Conservation (phyloP, 805 yeast genomes). For the Wickerhamiella azyma region DNA sequence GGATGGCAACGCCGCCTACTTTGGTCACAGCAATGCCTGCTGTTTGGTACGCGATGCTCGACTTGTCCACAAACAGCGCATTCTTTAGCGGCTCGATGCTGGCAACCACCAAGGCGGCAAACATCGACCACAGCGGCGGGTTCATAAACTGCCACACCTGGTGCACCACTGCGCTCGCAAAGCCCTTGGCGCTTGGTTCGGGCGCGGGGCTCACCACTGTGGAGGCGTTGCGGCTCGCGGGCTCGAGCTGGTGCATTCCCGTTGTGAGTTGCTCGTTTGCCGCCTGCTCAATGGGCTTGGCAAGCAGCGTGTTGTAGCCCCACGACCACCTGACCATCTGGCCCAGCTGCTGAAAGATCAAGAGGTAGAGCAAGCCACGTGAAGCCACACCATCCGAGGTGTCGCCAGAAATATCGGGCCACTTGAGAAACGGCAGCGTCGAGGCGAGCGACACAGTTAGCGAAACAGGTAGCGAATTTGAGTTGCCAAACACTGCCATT, state of each 20-base stretch:
- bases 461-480: conserved; percentile 89
- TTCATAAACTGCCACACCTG: conserved; percentile 35
- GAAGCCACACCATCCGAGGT: conserved; percentile 44
- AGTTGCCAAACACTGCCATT: conserved; percentile 93
- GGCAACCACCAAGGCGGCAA: conserved; percentile 45
- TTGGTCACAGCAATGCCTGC: conserved; percentile 39
- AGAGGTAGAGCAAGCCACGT: conserved; percentile 44
- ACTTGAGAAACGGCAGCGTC: conserved; percentile 41
- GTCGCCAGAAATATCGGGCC: conserved; percentile 46
- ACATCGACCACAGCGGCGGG: conserved; percentile 54
- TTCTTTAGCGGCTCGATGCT: conserved; percentile 37
- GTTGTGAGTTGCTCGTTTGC: conserved; percentile 7
- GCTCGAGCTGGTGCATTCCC: not conserved
- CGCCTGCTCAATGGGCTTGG: conserved; percentile 27
- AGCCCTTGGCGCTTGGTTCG: not conserved
- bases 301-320: conserved; percentile 50
- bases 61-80: conserved; percentile 30
- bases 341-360: conserved; percentile 54
- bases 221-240: not conserved
- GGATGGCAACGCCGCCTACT: conserved; percentile 46
- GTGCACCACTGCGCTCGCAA: conserved; percentile 12
- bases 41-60: conserved; percentile 38
- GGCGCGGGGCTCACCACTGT: not conserved
- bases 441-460: conserved; percentile 57
- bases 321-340: conserved; percentile 57